Base-by-base conservation (phyloP, 352 stramenopile species). In the Phytophthora citrophthora region DNA sequence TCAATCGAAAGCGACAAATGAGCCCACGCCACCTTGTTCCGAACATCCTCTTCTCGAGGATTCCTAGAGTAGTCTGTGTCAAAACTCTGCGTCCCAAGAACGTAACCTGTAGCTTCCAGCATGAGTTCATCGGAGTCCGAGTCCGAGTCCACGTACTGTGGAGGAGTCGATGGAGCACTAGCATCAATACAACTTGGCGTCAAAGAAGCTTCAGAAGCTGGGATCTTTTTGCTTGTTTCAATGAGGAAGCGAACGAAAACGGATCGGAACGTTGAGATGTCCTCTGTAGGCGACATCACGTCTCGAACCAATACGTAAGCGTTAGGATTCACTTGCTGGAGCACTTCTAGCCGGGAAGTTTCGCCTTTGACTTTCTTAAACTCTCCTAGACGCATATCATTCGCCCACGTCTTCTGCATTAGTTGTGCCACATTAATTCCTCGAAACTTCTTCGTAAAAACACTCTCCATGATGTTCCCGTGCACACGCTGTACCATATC, bases 201-300 rank as follows among this genome's bases (percentile, higher is more conserved):
- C 5, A 23, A 44, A 20, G 38, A 13, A 3, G 44, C 26, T 18
- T 20, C 20, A 2, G 45, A 67, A 6, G 40, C 18, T 13, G 53
- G 44, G 29, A 68, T 57, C 18, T 65, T 68, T 13, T 55, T 54
- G 10, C 23, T 64, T 3, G 62, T 76, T 18, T 78, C 70, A 7
- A 79, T 80, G 6, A 73, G 58, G 26, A 76, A 83, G 7, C 71
- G 74, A 18, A 83, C 31, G 48, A 74, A 83, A 1, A 83, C 57
- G 0, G 74, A 80, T 4, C 74, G 68, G 55, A 80, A 83, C 8
- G 44, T 64, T 10, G 29, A 44, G 31, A 68, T 62, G 27, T 80
- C 74, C 6, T 64, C 20, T 0, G 61, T 60, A 2, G 66, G 70
- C 12, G 62, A 71, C 39, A 51, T 64, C 26, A 83, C 71, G 38